These are phyloP conservation scores for Pseudodiploospora longispora DNA, from an alignment of 2,329 filamentous ascomycete species.

Conservation along the genomic window DNA sequence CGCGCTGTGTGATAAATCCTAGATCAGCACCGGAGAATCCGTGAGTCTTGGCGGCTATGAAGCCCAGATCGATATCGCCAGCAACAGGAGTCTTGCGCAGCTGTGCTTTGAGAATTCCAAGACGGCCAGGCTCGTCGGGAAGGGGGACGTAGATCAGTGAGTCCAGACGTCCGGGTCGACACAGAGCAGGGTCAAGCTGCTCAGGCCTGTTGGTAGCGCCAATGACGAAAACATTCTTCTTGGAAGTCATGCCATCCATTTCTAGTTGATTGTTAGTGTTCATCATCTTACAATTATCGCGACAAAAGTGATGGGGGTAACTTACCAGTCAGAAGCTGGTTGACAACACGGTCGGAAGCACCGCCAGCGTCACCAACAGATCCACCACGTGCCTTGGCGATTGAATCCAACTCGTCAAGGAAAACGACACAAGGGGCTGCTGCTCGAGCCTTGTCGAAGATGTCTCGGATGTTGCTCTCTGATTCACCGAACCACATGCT, in stretches of 20 bases:
- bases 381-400: slow-evolving; percentile 97
- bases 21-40: slow-evolving; percentile 99
- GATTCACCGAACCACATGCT: slow-evolving; percentile 99
- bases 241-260: slow-evolving; percentile 99
- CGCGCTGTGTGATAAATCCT: slow-evolving; percentile 96
- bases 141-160: slow-evolving; percentile 97
- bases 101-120: slow-evolving; percentile 86
- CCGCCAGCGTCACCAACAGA: slow-evolving; percentile 93
- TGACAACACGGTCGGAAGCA: slow-evolving; percentile 98
- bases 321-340: slow-evolving; percentile 94
- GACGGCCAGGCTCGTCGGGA: slow-evolving; percentile 83
- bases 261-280: slow-evolving; percentile 48
- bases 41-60: slow-evolving; percentile 94
- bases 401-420: slow-evolving; percentile 96
- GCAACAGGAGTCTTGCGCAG: slow-evolving; percentile 96
- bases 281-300: not conserved
- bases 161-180: slow-evolving; percentile 96
- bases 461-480: slow-evolving; percentile 98
- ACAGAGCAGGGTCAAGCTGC: slow-evolving; percentile 95
- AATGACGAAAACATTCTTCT: slow-evolving; percentile 99
- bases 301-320: slow-evolving; percentile 11
- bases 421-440: slow-evolving; percentile 98
- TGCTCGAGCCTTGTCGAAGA: slow-evolving; percentile 98
- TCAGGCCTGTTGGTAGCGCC: slow-evolving; percentile 98
- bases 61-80: slow-evolving; percentile 76